These are phyloP conservation scores for Omphalotus olearius DNA, from an alignment of 1,284 basidiomycete species.

Conservation along the genomic window DNA sequence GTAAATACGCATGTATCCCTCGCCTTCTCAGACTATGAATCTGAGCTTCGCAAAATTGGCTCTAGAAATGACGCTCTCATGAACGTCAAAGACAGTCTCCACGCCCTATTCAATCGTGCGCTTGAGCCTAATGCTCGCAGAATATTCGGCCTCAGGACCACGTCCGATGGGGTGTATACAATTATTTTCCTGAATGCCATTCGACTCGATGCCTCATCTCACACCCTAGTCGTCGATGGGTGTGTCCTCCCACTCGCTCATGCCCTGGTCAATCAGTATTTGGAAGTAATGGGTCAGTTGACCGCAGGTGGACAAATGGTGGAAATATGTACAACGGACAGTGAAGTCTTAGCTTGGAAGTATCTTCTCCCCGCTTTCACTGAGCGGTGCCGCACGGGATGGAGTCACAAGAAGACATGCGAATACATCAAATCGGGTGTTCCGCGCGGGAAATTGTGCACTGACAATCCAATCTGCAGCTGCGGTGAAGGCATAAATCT, in stretches of 20 bases:
- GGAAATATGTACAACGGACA: constrained; percentile 17
- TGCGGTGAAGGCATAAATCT: constrained; percentile 33
- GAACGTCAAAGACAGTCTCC: constrained; percentile 25
- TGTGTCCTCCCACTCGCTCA: constrained; percentile 26
- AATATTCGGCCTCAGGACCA: no score
- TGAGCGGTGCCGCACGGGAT: constrained; percentile 32
- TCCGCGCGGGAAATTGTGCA: constrained; percentile 25
- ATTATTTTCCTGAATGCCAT: constrained; percentile 25
- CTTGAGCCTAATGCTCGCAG: no score
- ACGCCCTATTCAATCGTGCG: constrained; percentile 14
- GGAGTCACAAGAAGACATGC: constrained; percentile 30
- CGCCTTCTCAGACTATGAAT: constrained; percentile 27
- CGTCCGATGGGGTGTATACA: constrained; percentile 13
- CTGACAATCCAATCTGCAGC: constrained; percentile 27
- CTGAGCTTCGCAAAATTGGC: constrained; percentile 19
- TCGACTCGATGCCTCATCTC: constrained; percentile 24
- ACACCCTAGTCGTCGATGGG: constrained; percentile 29
- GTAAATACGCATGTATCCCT: constrained; percentile 23
- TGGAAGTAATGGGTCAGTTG: constrained; percentile 7
- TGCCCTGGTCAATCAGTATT: constrained; percentile 13
- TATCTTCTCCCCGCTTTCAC: constrained; percentile 30
- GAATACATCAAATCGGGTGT: constrained; percentile 24
- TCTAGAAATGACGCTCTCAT: constrained; percentile 19
- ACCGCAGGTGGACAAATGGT: constrained; percentile 12
- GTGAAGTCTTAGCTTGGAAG: constrained; percentile 29